Conservation (phyloP, 2,329 filamentous ascomycete genomes). For the Pestalotiopsis sp. region DNA sequence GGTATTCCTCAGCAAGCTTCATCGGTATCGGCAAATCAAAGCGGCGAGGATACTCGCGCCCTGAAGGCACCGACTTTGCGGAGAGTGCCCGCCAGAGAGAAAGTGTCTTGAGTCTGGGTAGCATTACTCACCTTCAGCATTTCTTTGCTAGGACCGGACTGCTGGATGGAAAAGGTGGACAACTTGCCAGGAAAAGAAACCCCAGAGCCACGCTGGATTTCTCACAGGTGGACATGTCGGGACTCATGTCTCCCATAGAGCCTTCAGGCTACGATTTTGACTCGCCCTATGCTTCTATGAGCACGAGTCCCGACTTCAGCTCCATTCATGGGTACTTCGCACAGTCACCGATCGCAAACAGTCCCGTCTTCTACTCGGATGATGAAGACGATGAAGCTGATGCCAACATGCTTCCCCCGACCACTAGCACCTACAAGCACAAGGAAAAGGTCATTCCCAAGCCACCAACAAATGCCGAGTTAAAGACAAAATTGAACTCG, state of each 20-base stretch:
- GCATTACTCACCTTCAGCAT: constrained; percentile 96
- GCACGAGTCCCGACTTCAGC: constrained; percentile 58
- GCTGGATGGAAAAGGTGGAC: constrained; percentile 88
- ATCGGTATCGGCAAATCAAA: constrained; percentile 41
- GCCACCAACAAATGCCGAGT: constrained; percentile 78
- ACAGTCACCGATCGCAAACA: constrained; percentile 50
- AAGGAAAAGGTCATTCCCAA: constrained; percentile 80
- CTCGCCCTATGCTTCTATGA: constrained; percentile 62
- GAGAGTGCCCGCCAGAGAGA: constrained; percentile 88
- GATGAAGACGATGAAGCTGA: constrained; percentile 66
- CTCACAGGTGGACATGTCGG: constrained; percentile 51
- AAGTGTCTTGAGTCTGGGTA: constrained; percentile 93
- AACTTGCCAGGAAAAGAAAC: constrained; percentile 74
- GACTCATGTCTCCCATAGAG: constrained; percentile 41
- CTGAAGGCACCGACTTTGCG: constrained; percentile 86
- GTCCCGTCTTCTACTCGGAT: constrained; percentile 54
- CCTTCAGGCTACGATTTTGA: constrained; percentile 52
- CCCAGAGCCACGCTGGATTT: constrained; percentile 61
- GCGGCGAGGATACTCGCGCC: constrained; percentile 83
- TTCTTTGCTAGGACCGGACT: constrained; percentile 96
- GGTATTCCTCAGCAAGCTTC: constrained; percentile 50
- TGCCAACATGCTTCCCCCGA: constrained; percentile 88
- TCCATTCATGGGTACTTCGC: constrained; percentile 41
- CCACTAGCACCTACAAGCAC: constrained; percentile 92
- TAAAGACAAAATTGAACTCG: constrained; percentile 65